Evolutionary conservation across 805 yeast species (phyloP), one percentile per base, ranked within the genome.

Genomic region (Lipomyces spencermartinsiae): DNA sequence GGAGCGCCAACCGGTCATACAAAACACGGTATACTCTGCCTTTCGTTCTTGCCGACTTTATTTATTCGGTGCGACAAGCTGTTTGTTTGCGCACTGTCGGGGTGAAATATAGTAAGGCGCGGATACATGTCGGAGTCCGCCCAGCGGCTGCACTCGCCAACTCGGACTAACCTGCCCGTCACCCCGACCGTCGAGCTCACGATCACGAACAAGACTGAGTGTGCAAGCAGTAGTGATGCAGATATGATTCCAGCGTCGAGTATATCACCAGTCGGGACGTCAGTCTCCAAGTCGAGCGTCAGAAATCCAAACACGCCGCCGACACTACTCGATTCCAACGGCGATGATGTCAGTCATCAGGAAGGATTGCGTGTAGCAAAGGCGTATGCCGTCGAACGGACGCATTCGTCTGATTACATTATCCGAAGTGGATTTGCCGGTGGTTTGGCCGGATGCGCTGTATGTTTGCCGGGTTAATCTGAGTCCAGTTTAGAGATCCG

Each of bases 401-500:
- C 65, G 25, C 66, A 54, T 22, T 63, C 72, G 25, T 62, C 58
- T 35, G 94, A 91, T 67, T 95, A 94, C 78, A 87, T 95, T 19
- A 68, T 92, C 49, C 84, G 92, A 70, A 89, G 96, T 25, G 99
- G 97, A 0, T 72, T 93, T 0, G 97, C 99, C 0, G 99, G 99
- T 22, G 99, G 99, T 1, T 74, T 91, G 2, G 97, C 98, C 0
- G 99, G 99, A 0, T 87, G 93, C 63, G 92, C 95, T n/a, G 74
- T 71, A 71, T 5, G 74, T 69, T 1, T 25, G 29, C 7, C 12
- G 12, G 14, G 7, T 14, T 22, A 7, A 14, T 12, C 12, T 16
- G 12, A 14, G 25, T 1, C 35, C 34, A 8, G 10, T 43, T 4
- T 34, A 7, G 64, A 16, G 25, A 53, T 29, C 14, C 35, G n/a